Base-by-base conservation (phyloP, 495 filamentous ascomycete species). In the Penicillium simplicissimum region DNA sequence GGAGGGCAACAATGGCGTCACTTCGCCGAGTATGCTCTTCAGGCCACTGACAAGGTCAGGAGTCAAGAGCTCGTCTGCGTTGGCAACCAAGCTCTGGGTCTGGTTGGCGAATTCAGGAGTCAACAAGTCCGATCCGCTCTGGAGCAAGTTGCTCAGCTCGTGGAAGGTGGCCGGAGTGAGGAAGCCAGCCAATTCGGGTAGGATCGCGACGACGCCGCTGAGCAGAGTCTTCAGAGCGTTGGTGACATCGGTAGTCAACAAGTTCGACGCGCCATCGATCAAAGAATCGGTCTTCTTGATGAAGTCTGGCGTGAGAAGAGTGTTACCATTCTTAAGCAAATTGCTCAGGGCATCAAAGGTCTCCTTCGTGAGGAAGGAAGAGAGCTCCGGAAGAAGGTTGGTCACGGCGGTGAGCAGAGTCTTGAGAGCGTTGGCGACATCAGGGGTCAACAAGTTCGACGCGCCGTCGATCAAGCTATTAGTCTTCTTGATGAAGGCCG, bases 11-110 rank as follows among this genome's bases (percentile, higher is more conserved):
- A 74, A 53, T 4, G 77, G 76, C 0, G 68, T 67, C 4, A 79
- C 53, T n/a, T 77, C 70, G 53, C 54, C 51, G 14, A 82, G 64
- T 45, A 77, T 61, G 8, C 59, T 58, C 61, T 80, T 76, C 25
- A 80, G 72, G 54, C 74, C 68, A 52, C 67, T 65, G 52, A 78
- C 63, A 9, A 76, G 68, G 31, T 62, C 60, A 28, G 76, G 70
- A 10, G 76, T 76, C 4, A 82, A 61, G 2, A 82, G 73, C 15
- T 70, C 63, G 23, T 72, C 63, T 23, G 76, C 71, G 48, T 76
- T 69, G 2, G 25, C 9, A 1, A 68, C 40, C 14, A 66, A 37
- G 34, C 17, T 47, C 45, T 60, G 42, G 9, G 61, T 68, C n/a
- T 75, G 65, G 48, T 73, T 65, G 28, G 78, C 63, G 9, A 74